These are phyloP conservation scores for Neofusicoccum parvum DNA, from an alignment of 2,329 filamentous ascomycete genomes.

Conservation along the genomic window DNA sequence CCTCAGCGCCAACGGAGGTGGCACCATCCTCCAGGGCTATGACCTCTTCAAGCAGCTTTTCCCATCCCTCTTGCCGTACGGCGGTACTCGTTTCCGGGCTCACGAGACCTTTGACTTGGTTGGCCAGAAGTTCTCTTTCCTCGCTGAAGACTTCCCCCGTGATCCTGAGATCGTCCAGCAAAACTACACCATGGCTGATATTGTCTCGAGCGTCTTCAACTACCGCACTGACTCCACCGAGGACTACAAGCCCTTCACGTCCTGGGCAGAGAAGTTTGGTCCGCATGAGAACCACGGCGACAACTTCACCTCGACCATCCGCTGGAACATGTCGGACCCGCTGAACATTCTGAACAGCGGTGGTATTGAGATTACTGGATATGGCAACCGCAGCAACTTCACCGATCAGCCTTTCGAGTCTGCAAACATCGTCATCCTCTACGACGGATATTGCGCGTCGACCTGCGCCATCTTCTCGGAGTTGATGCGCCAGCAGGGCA, in stretches of 20 bases:
- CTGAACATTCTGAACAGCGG: slow-evolving; percentile 33
- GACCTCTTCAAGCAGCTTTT: slow-evolving; percentile 63
- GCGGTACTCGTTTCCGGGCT: slow-evolving; percentile 55
- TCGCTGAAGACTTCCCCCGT: slow-evolving; percentile 36
- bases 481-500: slow-evolving; percentile 55
- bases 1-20: slow-evolving; percentile 61
- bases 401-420: slow-evolving; percentile 56
- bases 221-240: slow-evolving; percentile 50
- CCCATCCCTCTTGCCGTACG: slow-evolving; percentile 53
- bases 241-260: slow-evolving; percentile 52
- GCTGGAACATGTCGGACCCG: slow-evolving; percentile 42
- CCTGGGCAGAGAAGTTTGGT: slow-evolving; percentile 47
- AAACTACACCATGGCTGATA: slow-evolving; percentile 40
- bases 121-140: slow-evolving; percentile 42
- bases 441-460: slow-evolving; percentile 62
- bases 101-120: slow-evolving; percentile 51
- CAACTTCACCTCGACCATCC: slow-evolving; percentile 34
- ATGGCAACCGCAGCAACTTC: slow-evolving; percentile 46
- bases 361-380: slow-evolving; percentile 41
- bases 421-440: slow-evolving; percentile 55
- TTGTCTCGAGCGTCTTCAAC: slow-evolving; percentile 49
- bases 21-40: slow-evolving; percentile 61
- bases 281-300: slow-evolving; percentile 45
- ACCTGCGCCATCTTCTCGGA: slow-evolving; percentile 61
- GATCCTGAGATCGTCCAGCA: slow-evolving; percentile 34